phyloP scores from a whole-genome alignment of 805 yeast genomes.

The Candida cerambycidarum region DNA sequence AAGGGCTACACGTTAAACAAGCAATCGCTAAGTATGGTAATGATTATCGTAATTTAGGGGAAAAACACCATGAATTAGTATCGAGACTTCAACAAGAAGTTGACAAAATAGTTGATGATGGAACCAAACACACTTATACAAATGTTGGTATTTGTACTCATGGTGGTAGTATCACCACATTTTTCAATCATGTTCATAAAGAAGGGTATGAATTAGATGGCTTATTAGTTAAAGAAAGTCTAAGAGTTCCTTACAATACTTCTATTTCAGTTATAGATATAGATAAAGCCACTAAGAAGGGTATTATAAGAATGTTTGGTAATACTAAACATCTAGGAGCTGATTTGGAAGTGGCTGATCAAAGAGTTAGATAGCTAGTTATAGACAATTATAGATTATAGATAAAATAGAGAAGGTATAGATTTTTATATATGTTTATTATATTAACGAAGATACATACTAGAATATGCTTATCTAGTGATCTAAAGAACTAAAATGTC shows the following conservation, averaged over 20 bases:
- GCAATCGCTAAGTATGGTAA: slow-evolving; percentile 64
- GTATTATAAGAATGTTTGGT: slow-evolving; percentile 56
- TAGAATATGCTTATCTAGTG: too few relatives aligned
- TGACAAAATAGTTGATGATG: slow-evolving; percentile 38
- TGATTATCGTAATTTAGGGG: slow-evolving; percentile 67
- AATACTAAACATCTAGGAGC: slow-evolving; percentile 68
- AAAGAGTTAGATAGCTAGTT: slow-evolving; percentile 35
- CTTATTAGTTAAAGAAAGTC: slow-evolving; percentile 34
- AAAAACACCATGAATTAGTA: slow-evolving; percentile 46
- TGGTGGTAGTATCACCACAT: slow-evolving; percentile 75
- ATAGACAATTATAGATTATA: not conserved
- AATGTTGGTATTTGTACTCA: slow-evolving; percentile 70
- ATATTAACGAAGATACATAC: too few relatives aligned
- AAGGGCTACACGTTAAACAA: slow-evolving; percentile 69
- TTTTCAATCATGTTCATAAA: slow-evolving; percentile 50
- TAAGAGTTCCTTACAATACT: slow-evolving; percentile 71
- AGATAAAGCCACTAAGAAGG: slow-evolving; percentile 37
- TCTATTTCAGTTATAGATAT: slow-evolving; percentile 69
- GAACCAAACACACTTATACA: slow-evolving; percentile 29
- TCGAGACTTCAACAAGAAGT: slow-evolving; percentile 51
- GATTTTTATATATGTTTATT: too few relatives aligned
- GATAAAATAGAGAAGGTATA: not conserved
- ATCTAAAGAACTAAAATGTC: too few relatives aligned
- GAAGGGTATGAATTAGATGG: slow-evolving; percentile 40
- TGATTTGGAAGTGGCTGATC: slow-evolving; percentile 50